Base-by-base conservation (phyloP, 805 yeast genomes). In the Candida ponderosae region DNA sequence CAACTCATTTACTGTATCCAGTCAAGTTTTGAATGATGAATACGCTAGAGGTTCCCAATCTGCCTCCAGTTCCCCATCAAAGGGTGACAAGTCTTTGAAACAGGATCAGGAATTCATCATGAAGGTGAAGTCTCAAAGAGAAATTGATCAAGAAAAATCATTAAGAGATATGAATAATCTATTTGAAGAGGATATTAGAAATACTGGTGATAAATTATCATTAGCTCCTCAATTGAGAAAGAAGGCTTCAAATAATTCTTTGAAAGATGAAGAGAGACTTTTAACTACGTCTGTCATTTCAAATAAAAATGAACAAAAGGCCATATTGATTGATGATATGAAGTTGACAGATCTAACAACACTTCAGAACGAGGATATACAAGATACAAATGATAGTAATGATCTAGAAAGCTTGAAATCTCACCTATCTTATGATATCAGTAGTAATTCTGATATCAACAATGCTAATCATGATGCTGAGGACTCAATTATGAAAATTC, bases 121-220 rank as follows among this genome's bases (percentile, higher is more conserved):
- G 20, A 46, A 45, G n/a, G 44, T 54, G 18, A 47, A 45, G 29
- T 41, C 36, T 19, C 46, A 45, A 23, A 32, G 36, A 6, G 47
- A 47, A 16, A 24, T 50, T 1, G 53, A 49, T 2, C 44, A 50
- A 18, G 66, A 61, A 18, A 42, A 50, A 24, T 40, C 37, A 6
- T 41, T 57, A 31, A 49, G 50, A 26, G 59, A 53, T 29, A 53
- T 62, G 13, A 48, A 61, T 18, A 57, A 51, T 10, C 30, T 60
- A 37, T 62, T 59, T 44, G 65, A 59, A 28, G 40, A 52, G 3
- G 57, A 63, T 40, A 35, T 60, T 8, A 56, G 54, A 11, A 54
- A 51, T 31, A 36, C 37, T 18, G 39, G 41, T 6, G 31, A 48
- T 0, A 45, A 40, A 5, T 45, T 60, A 20, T 50, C 47, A 16